Evolutionary conservation across 192 early-diverging fungal genomes (phyloP).

Genomic region (Neocallimastix lanati): DNA sequence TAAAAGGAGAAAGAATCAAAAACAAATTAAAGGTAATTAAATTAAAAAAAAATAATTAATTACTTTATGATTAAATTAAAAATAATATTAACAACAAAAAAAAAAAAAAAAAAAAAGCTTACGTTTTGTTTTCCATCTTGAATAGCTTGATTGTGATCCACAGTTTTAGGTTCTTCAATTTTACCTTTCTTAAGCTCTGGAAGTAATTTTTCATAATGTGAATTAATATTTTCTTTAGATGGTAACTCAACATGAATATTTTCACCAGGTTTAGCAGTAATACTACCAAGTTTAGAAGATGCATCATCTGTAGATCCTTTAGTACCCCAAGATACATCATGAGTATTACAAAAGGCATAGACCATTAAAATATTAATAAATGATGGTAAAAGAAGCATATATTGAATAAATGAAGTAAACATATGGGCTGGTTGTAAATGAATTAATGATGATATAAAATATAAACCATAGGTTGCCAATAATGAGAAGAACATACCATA

Average conservation of each 20-base stretch:
- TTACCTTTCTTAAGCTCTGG: slow-evolving; percentile 23
- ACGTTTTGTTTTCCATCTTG: slow-evolving; percentile 61
- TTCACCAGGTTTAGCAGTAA: slow-evolving; percentile 46
- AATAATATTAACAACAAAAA: too few relatives aligned
- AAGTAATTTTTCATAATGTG: slow-evolving; percentile 63
- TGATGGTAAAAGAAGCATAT: slow-evolving; percentile 67
- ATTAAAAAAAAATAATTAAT: too few relatives aligned
- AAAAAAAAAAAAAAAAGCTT: too few relatives aligned
- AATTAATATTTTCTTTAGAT: slow-evolving; percentile 57
- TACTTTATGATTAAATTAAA: too few relatives aligned
- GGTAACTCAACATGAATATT: slow-evolving; percentile 59
- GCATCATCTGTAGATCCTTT: slow-evolving; percentile 57
- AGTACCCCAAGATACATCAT: slow-evolving; percentile 93
- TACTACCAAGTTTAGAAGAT: background rate
- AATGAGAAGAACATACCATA: slow-evolving; percentile 64
- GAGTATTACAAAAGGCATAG: slow-evolving; percentile 85
- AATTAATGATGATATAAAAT: slow-evolving; percentile 56
- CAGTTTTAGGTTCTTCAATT: slow-evolving; percentile 22
- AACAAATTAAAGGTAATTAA: too few relatives aligned
- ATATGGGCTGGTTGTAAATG: slow-evolving; percentile 83
- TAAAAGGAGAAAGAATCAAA: too few relatives aligned
- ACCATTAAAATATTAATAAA: slow-evolving; percentile 86
- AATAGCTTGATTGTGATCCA: slow-evolving; percentile 56
- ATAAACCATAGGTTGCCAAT: slow-evolving; percentile 63
- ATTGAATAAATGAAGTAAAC: slow-evolving; percentile 75